Evolutionary conservation across 768 basidiomycete species (phyloP), one percentile per base, ranked within the genome.

Genomic region (Russula lepida): DNA sequence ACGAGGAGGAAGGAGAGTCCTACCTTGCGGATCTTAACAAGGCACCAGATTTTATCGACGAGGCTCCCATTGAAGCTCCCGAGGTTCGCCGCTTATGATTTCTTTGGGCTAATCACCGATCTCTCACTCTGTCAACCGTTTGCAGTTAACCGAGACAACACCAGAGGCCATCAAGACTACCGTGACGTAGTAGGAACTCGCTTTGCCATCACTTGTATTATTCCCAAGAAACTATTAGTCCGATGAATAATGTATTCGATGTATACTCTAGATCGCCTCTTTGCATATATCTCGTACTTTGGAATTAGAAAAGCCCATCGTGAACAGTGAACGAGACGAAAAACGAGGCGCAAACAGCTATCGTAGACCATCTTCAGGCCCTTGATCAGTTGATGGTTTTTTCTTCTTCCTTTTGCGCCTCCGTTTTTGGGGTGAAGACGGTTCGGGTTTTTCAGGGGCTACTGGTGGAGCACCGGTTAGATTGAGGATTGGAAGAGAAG

Each of bases 31-130:
- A 95, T 70, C 76, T 95, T 58, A 88, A 84, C 73, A 92, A 90
- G 70, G 83, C 83, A 15, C 95, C 95, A 48, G 94, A 97, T 72
- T 97, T 97, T 71, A 77, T 95, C 12, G 95, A 98, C 69, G 88
- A 93, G 60, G 76, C 89, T 13, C 95, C 95, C 15, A 76, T 89
- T 27, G 87, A 90, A 67, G 46, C 79, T 23, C 71, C 72, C 62
- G 85, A 89, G 77, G 87, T 85, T 57, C 55, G 79, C 43, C 55
- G 78, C 49, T 25, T 28, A 17, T 27, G 25, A 23, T 39, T 21
- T 23, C 71, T 25, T 21, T 56, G 12, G 12, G 58, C 37, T 21
- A n/a, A 56, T 30, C 17, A 9, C 51, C 25, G 21, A 23, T 6
- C 54, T n/a, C 43, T 61, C 27, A 54, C 44, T n/a, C 27, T 13